Evolutionary conservation across 2,329 filamentous ascomycete species (phyloP), one percentile per base, ranked within the genome.

Genomic region (Keithomyces neogunnii): DNA sequence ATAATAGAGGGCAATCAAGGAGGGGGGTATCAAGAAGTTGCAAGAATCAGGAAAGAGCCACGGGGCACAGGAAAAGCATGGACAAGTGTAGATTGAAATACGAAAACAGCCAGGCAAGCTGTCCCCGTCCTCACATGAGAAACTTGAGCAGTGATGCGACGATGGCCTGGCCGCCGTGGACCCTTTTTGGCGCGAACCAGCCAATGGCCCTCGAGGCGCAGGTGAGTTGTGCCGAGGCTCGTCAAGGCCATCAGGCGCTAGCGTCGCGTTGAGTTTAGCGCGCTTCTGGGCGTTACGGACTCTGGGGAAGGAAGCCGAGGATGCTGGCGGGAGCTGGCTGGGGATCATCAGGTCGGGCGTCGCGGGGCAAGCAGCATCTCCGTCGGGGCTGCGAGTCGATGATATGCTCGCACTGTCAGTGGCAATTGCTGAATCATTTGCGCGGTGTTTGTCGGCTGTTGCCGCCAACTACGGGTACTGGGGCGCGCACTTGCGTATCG

Each of bases 181-280:
- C 19, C 19, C 19, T 19, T 19, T 19, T 19, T 19, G 19, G 19
- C 19, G 19, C 19, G 19, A 29, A 30, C 49, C 44, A 31, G 39
- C 45, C 49, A 51, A 47, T 44, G 49, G n/a, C 28, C 33, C 10
- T 30, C 38, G 6, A 26, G 38, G 45, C 31, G 40, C 32, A 40
- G 30, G 30, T 48, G 46, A 39, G 29, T 47, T 39, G 47, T 51
- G 51, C 51, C 51, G 51, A 52, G 51, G 51, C 47, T 49, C 36
- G 43, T 42, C n/a, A 33, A 49, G 47, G 43, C 32, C 19, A 6
- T 8, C 10, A n/a, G 32, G 29, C 35, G 26, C 38, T 44, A 35
- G 33, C n/a, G 30, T 30, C 48, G 44, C 13, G 29, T 31, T 13
- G n/a, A 38, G 33, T 31, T 2, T 40, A 42, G 47, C 36, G 35